phyloP scores from a whole-genome alignment of 1,139 yeast species.

The Scheffersomyces cryptocercus region DNA sequence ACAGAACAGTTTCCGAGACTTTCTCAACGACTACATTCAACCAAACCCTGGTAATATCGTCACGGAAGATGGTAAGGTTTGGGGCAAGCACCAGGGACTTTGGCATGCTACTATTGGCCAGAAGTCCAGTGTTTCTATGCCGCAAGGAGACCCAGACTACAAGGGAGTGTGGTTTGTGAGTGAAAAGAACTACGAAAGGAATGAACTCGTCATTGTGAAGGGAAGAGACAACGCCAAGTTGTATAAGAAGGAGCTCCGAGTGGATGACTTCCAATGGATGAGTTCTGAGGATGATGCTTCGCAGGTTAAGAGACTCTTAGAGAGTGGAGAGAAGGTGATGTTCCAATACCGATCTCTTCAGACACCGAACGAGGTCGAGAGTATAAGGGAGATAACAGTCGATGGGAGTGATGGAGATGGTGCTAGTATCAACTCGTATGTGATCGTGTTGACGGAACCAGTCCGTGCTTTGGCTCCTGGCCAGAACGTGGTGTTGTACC shows the following conservation, averaged over 20 bases:
- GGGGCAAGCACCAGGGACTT: slow-evolving; percentile 82
- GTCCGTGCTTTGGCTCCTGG: slow-evolving; percentile 89
- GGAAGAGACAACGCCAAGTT: slow-evolving; percentile 69
- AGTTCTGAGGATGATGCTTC: slow-evolving; percentile 1
- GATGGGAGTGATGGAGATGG: slow-evolving; percentile 5
- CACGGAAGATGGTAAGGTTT: slow-evolving; percentile 68
- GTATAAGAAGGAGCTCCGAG: slow-evolving; percentile 44
- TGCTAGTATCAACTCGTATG: slow-evolving; percentile 9
- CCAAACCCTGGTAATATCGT: slow-evolving; percentile 77
- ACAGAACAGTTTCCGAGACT: slow-evolving; percentile 71
- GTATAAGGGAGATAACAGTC: slow-evolving; percentile 4
- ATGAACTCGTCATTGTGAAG: slow-evolving; percentile 75
- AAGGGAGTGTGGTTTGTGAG: slow-evolving; percentile 87
- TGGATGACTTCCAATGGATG: slow-evolving; percentile 56
- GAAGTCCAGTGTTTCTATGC: slow-evolving; percentile 74
- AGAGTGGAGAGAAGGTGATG: slow-evolving; percentile 9
- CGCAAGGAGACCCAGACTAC: slow-evolving; percentile 76
- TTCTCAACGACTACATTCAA: slow-evolving; percentile 70
- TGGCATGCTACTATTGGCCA: slow-evolving; percentile 98
- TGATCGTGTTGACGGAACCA: slow-evolving; percentile 38
- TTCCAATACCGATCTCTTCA: slow-evolving; percentile 76
- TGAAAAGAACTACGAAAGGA: slow-evolving; percentile 61
- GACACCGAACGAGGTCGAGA: slow-evolving; percentile 40
- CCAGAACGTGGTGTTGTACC: slow-evolving; percentile 76
- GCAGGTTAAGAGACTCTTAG: slow-evolving; percentile 12